Conservation (phyloP, 495 filamentous ascomycete species). For the Aspergillus steynii region DNA sequence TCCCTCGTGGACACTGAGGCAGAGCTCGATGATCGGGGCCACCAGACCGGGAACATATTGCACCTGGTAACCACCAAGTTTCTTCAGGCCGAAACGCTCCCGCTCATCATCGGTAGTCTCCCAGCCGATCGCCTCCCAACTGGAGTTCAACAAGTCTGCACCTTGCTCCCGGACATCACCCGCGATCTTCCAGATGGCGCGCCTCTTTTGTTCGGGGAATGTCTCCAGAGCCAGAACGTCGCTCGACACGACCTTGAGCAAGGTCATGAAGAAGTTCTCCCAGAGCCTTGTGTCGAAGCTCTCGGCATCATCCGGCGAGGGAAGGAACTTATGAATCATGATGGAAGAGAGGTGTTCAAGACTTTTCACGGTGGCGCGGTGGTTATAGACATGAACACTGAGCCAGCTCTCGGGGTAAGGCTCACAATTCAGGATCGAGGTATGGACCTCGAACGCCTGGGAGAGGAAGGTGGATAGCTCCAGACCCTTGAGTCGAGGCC, state of each 20-base stretch:
- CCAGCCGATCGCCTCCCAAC: conserved; percentile 98
- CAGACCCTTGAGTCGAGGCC: conserved; percentile 64
- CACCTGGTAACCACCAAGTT: conserved; percentile 94
- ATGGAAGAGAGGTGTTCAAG: conserved; percentile 82
- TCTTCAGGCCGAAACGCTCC: conserved; percentile 71
- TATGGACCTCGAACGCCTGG: conserved; percentile 72
- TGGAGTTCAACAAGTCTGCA: conserved; percentile 76
- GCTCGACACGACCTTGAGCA: conserved; percentile 87
- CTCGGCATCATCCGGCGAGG: conserved; percentile 88
- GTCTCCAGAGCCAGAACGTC: conserved; percentile 89
- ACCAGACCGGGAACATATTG: conserved; percentile 95
- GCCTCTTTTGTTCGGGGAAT: conserved; percentile 93
- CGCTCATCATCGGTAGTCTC: conserved; percentile 78
- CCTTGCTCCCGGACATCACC: conserved; percentile 94
- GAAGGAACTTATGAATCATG: conserved; percentile 75
- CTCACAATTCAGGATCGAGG: conserved; percentile 84
- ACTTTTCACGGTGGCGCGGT: conserved; percentile 83
- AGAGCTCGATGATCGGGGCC: conserved; percentile 88
- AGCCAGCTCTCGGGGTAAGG: conserved; percentile 91
- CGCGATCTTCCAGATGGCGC: conserved; percentile 98
- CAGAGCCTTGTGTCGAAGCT: conserved; percentile 90
- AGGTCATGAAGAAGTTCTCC: conserved; percentile 86
- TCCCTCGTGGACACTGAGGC: conserved; percentile 92
- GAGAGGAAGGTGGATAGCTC: conserved; percentile 75
- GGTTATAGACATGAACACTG: conserved; percentile 91